A percentile compares a stretch with the other conserved stretches of the same genome.
phyloP scores from a whole-genome alignment of 371 early-diverging fungal genomes.

The Blakeslea trispora region DNA sequence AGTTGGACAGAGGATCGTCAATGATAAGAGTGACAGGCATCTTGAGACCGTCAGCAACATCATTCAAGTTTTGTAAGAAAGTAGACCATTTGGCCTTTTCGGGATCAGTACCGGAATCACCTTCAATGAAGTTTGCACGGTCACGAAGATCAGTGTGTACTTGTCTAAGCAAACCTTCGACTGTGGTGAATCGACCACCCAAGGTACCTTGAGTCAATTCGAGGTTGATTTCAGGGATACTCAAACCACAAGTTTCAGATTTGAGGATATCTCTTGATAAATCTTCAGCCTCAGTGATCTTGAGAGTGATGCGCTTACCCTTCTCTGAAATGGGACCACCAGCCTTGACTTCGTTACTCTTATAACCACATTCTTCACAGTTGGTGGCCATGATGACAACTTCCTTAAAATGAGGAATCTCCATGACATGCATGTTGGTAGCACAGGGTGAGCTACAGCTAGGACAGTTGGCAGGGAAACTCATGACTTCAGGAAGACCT shows the following conservation, averaged over 20 bases:
- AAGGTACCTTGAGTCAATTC: constrained; percentile 86
- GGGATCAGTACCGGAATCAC: constrained; percentile 71
- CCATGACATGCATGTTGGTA: constrained; percentile 90
- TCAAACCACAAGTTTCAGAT: constrained; percentile 91
- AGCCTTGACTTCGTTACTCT: constrained; percentile 95
- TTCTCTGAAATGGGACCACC: constrained; percentile 83
- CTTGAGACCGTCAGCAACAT: constrained; percentile 62
- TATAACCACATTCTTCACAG: constrained; percentile 92
- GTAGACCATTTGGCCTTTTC: constrained; percentile 56
- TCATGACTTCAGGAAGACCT: constrained; percentile 64
- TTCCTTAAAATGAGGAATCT: constrained; percentile 95
- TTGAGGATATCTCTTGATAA: constrained; percentile 93
- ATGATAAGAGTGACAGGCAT: constrained; percentile 75
- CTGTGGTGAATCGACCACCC: constrained; percentile 96
- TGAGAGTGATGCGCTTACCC: constrained; percentile 83
- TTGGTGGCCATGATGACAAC: constrained; percentile 95
- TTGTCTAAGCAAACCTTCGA: constrained; percentile 91
- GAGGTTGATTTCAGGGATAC: constrained; percentile 88
- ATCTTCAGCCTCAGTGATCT: constrained; percentile 82
- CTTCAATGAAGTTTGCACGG: constrained; percentile 70
- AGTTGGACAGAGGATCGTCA: constrained; percentile 93
- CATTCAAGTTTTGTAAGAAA: constrained; percentile 71
- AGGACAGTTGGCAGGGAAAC: constrained; percentile 90
- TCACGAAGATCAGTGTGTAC: constrained; percentile 82
- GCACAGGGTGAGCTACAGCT: constrained; percentile 80